Base-by-base conservation (phyloP, 2,329 filamentous ascomycete species). In the Xylaria sp. region DNA sequence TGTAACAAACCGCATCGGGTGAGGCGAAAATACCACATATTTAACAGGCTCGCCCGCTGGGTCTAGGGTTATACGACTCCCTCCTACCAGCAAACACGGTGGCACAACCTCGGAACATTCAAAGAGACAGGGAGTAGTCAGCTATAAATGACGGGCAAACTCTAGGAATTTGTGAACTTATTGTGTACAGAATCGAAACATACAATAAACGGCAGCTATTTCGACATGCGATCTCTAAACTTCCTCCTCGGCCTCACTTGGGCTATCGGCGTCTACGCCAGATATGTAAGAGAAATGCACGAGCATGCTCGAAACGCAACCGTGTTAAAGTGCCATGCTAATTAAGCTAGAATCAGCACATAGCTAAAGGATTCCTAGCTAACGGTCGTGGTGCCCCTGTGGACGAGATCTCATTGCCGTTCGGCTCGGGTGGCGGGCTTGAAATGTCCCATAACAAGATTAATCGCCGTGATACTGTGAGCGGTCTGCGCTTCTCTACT, bases 401-500 rank as follows among this genome's bases (percentile, higher is more conserved):
- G 23, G 28, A 28, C 7, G 44, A 58, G 28, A 5, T 13, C 1
- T 7, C n/a, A 51, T 44, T 48, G 18, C 15, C 54, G 15, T 12
- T 23, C 12, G 37, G 28, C n/a, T 1, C 20, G 10, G 34, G 10
- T 50, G 41, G 34, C 1, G 3, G 10, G 28, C 12, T 5, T 9
- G 46, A 39, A 31, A n/a, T 13, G 31, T 23, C 46, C 34, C 8
- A 4, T 23, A 6, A n/a, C 51, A 50, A 46, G n/a, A 57, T 25
- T 1, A 50, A 39, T 31, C 63, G 59, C 39, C 69, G 69, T 31
- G 67, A 69, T 57, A 69, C 61, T 6, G 69, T 72, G 15, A 67
- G 67, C 67, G 65, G 2, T 2, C 55, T 48, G 9, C 18, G 1
- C 8, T 31, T 15, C 12, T 59, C 13, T 3, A 37, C 34, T 31